A percentile compares a stretch with the other conserved stretches of the same genome.
Conservation (phyloP, 495 filamentous ascomycete species). For the Annulohypoxylon bovei region DNA sequence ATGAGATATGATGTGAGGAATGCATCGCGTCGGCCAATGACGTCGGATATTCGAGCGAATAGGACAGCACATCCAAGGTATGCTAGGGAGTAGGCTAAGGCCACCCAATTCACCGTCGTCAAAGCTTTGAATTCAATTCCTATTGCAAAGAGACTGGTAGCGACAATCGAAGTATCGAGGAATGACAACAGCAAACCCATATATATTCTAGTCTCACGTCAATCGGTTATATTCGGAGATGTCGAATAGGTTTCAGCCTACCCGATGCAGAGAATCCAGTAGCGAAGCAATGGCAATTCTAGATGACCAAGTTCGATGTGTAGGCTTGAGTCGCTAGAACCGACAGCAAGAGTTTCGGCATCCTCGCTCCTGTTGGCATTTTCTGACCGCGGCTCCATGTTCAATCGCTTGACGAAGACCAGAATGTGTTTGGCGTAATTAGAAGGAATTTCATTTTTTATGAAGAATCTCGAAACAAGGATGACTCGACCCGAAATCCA, state of each 20-base stretch:
- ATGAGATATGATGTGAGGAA: slow-evolving; percentile 59
- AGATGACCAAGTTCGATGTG: slow-evolving; percentile 5
- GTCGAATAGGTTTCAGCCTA: slow-evolving; percentile 15
- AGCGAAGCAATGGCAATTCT: slow-evolving; percentile 33
- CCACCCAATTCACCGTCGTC: slow-evolving; percentile 57
- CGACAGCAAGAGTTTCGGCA: slow-evolving; percentile 6
- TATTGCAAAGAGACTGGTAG: slow-evolving; percentile 57
- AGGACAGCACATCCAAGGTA: slow-evolving; percentile 60
- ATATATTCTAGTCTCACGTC: slow-evolving; percentile 31
- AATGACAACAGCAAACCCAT: slow-evolving; percentile 52
- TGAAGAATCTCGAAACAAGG: slow-evolving; percentile 1
- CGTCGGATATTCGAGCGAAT: slow-evolving; percentile 62
- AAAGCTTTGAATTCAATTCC: slow-evolving; percentile 51
- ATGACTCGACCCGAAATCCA: slow-evolving; percentile 13
- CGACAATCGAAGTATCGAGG: slow-evolving; percentile 59
- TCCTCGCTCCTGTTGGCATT: slow-evolving; percentile 17
- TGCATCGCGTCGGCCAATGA: slow-evolving; percentile 60
- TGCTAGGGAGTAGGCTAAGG: slow-evolving; percentile 56
- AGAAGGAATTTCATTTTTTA: slow-evolving; percentile 11
- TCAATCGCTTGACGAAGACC: not conserved
- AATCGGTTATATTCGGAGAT: slow-evolving; percentile 13
- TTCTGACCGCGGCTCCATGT: slow-evolving; percentile 7
- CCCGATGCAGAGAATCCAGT: slow-evolving; percentile 37
- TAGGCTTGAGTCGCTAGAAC: slow-evolving; percentile 26
- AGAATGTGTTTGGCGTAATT: not conserved